A percentile compares a stretch with the other conserved stretches of the same genome.
Conservation (phyloP, 116 monocot genomes). For the Iris pallida region DNA sequence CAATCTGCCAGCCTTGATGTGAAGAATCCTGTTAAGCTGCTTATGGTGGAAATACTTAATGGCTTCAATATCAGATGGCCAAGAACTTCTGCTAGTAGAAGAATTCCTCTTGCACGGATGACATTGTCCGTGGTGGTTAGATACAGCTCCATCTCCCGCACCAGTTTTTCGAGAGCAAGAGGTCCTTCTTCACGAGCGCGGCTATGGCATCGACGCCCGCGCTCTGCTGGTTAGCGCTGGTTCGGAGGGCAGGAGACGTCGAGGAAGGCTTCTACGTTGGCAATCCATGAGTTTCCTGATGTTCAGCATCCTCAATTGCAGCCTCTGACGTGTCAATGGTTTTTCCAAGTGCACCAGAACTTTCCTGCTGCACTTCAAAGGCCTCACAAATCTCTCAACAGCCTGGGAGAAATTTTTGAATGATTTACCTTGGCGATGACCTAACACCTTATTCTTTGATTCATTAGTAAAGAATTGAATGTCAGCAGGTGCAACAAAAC, state of each 20-base stretch:
- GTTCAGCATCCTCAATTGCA: conserved; percentile 5
- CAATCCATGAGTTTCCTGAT: conserved; percentile 22
- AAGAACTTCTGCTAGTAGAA: conserved; percentile 80
- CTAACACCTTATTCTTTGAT: conserved; percentile 60
- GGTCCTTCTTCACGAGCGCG: conserved; percentile 48
- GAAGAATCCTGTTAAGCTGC: conserved; percentile 70
- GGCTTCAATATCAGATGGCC: conserved; percentile 34
- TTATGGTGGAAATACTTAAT: conserved; percentile 40
- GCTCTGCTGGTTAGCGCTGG: conserved; percentile 39
- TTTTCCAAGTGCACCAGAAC: conserved; percentile 20
- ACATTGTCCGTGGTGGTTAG: conserved; percentile 64
- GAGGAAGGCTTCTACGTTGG: conserved; percentile 68
- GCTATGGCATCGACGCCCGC: conserved; percentile 48
- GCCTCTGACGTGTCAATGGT: conserved; percentile 1
- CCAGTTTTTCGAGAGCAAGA: conserved; percentile 59
- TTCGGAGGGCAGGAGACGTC: conserved; percentile 27
- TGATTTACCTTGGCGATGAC: conserved; percentile 65
- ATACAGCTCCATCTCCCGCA: conserved; percentile 81
- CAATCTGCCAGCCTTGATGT: conserved; percentile 86
- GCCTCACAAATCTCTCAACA: conserved; percentile 87
- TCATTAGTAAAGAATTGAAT: conserved; percentile 81
- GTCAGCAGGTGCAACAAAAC: conserved; percentile 82
- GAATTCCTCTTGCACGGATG: conserved; percentile 81
- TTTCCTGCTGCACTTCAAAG: conserved; percentile 45
- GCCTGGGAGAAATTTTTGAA: conserved; percentile 66